Conservation (phyloP, 805 yeast genomes). For the Brettanomyces bruxellensis region DNA sequence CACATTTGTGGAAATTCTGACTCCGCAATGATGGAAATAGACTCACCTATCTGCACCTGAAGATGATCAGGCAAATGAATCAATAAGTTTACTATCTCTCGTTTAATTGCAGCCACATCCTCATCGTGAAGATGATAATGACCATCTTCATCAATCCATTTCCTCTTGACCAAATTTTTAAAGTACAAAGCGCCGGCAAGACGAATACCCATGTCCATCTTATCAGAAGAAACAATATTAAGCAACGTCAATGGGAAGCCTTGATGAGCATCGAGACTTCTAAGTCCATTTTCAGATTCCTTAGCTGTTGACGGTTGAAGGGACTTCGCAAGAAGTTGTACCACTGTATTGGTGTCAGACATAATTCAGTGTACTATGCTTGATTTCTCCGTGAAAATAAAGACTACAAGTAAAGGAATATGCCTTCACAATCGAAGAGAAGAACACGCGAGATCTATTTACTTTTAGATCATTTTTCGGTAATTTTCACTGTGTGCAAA, state of each 20-base stretch:
- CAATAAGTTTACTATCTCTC: constrained; percentile 81
- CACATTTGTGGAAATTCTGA: constrained; percentile 91
- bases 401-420: too few relatives aligned
- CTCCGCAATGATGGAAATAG: constrained; percentile 87
- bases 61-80: constrained; percentile 66
- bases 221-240: constrained; percentile 63
- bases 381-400: too few relatives aligned
- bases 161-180: constrained; percentile 76
- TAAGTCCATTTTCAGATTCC: constrained; percentile 56
- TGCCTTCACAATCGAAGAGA: too few relatives aligned
- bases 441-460: too few relatives aligned
- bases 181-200: constrained; percentile 87
- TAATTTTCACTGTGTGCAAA: too few relatives aligned
- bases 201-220: constrained; percentile 47
- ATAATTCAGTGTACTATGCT: constrained; percentile 4
- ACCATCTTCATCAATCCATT: constrained; percentile 90
- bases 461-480: too few relatives aligned
- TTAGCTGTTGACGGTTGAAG: constrained; percentile 56
- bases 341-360: constrained; percentile 43
- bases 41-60: constrained; percentile 92
- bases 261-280: constrained; percentile 49
- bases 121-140: constrained; percentile 48
- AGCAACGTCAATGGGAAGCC: constrained; percentile 74
- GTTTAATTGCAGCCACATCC: constrained; percentile 63
- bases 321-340: constrained; percentile 52